A percentile compares a stretch with the other conserved stretches of the same genome.
These are phyloP conservation scores for Kwoniella shivajii DNA, from an alignment of 1,284 basidiomycete species.

Conservation along the genomic window DNA sequence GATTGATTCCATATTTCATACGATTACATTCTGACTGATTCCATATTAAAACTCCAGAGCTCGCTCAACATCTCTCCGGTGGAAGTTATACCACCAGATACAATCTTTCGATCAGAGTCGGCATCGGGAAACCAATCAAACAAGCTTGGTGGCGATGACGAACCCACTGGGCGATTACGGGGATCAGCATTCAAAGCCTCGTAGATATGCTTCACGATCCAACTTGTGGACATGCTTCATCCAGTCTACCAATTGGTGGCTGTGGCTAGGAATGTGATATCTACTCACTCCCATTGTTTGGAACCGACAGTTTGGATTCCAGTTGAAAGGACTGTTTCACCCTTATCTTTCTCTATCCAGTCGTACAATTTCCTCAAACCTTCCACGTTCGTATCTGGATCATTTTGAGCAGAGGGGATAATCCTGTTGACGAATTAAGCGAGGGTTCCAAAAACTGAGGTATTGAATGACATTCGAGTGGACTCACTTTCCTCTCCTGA, in stretches of 20 bases:
- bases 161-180: not conserved
- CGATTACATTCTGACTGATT: too few relatives aligned
- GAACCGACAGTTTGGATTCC: slow-evolving; percentile 48
- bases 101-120: too few relatives aligned
- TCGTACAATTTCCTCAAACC: slow-evolving; percentile 47
- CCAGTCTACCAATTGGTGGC: too few relatives aligned
- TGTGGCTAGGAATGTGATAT: not conserved
- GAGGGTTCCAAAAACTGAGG: too few relatives aligned
- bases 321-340: slow-evolving; percentile 42
- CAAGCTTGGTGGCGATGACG: slow-evolving; percentile 10
- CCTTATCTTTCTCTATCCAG: slow-evolving; percentile 45
- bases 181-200: not conserved
- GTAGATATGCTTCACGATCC: too few relatives aligned
- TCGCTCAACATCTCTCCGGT: too few relatives aligned
- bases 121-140: too few relatives aligned
- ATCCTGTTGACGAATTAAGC: not conserved
- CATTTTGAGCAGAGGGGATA: slow-evolving; percentile 13
- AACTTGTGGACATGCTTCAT: too few relatives aligned
- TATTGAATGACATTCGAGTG: not conserved
- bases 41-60: too few relatives aligned
- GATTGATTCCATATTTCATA: too few relatives aligned
- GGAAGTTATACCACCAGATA: too few relatives aligned
- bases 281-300: slow-evolving; percentile 50
- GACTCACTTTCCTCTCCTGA: slow-evolving; percentile 41
- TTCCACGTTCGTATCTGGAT: slow-evolving; percentile 20